These are phyloP conservation scores for Emergomyces pasteurianus DNA, from an alignment of 2,329 filamentous ascomycete species.

Conservation along the genomic window DNA sequence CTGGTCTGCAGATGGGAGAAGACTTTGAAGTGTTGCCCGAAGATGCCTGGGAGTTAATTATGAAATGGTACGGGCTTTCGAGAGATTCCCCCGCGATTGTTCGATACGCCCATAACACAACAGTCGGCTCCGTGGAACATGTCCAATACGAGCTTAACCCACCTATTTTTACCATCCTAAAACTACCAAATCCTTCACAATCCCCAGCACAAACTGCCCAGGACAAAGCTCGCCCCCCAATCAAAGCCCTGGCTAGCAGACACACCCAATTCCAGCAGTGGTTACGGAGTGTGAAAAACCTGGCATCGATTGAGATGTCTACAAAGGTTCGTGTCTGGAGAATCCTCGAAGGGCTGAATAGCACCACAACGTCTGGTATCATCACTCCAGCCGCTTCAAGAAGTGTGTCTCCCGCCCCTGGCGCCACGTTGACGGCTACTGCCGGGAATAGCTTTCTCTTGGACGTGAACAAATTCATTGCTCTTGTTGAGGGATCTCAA, in stretches of 20 bases:
- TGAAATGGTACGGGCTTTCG: conserved; percentile 70
- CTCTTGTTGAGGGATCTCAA: conserved; percentile 50
- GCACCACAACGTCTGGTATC: conserved; percentile 33
- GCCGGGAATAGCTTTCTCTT: conserved; percentile 44
- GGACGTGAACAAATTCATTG: conserved; percentile 50
- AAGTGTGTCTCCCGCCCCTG: conserved; percentile 33
- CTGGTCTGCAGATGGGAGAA: conserved; percentile 50
- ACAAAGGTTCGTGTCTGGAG: conserved; percentile 71
- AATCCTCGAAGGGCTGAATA: conserved; percentile 36
- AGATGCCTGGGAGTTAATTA: conserved; percentile 69
- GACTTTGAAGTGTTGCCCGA: conserved; percentile 67
- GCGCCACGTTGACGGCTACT: conserved; percentile 29
- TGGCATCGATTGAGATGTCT: conserved; percentile 52
- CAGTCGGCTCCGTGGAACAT: conserved; percentile 49
- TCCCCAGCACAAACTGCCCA: conserved; percentile 49
- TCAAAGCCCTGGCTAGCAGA: conserved; percentile 58
- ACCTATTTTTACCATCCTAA: conserved; percentile 72
- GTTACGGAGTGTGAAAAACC: conserved; percentile 58
- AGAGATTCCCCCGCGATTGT: conserved; percentile 58
- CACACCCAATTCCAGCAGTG: conserved; percentile 62
- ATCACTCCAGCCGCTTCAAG: conserved; percentile 34
- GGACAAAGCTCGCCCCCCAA: conserved; percentile 49
- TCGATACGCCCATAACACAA: conserved; percentile 66
- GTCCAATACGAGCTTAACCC: conserved; percentile 75
- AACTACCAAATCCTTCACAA: conserved; percentile 52